Base-by-base conservation (phyloP, 805 yeast species). In the Zygosaccharomyces pseudorouxii region DNA sequence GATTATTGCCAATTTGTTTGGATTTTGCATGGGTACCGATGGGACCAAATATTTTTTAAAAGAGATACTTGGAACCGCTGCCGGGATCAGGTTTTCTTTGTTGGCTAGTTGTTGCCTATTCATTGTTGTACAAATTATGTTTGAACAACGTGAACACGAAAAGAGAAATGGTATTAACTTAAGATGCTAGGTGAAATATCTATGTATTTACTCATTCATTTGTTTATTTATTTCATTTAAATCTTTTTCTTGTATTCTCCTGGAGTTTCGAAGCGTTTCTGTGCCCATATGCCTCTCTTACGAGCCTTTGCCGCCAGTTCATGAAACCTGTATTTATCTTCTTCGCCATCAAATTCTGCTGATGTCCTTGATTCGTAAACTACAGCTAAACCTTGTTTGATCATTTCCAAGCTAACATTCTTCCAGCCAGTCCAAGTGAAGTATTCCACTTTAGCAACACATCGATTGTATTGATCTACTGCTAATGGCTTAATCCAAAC, bases 1-100 rank as follows among this genome's bases (percentile, higher is more conserved):
- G 99, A 89, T 93, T 89, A 77, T 89, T 55, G 98, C 98, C 12
- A 93, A 93, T 60, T 69, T 95, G 46, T 89, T 86, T 61, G 99
- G 99, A 0, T 93, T 93, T 67, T 93, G 97, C 58, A 74, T 93
- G 29, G 98, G 97, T 7, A 73, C 82, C 25, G 96, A 89, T 51
- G 99, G 99, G 1, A 81, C 90, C 23, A 55, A 74, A 23, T 71
- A 75, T 37, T 74, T 92, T 55, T 69, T 92, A 19, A 60, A 65
- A 18, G 90, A 83, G 46, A 82, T 92, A 79, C 79, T 89, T 57
- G 72, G 78, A 22, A 89, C 98, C 0, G 65, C 71, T 14, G 71
- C 75, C 8, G 98, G 98, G 0, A 62, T 86, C 35, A 56, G 62
- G 19, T 85, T 88, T 58, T 77, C 86, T 46, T 55, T 81, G 5